These are phyloP conservation scores for Mycena vitilis DNA, from an alignment of 768 basidiomycete genomes.

Conservation along the genomic window DNA sequence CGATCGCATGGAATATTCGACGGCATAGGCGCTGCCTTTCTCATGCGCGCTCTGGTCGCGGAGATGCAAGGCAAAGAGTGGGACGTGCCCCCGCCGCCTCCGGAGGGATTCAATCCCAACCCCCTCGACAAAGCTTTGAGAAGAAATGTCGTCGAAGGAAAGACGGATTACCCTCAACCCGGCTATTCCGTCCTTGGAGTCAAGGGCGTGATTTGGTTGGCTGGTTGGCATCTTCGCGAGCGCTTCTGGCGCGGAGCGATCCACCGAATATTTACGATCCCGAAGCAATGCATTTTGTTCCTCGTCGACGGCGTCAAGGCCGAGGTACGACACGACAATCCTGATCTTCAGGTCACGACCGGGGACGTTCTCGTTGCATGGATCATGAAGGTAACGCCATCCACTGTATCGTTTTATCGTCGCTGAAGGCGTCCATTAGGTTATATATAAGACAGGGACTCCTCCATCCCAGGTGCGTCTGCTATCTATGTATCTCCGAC, in stretches of 20 bases:
- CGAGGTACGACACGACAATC: constrained; percentile 38
- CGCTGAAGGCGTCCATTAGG: constrained; percentile 39
- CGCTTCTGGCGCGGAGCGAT: constrained; percentile 52
- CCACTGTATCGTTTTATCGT: background rate
- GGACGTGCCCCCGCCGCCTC: constrained; percentile 48
- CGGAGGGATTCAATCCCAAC: constrained; percentile 48
- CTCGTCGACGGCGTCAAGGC: constrained; percentile 47
- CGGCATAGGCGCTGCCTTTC: constrained; percentile 50
- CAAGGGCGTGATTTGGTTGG: constrained; percentile 44
- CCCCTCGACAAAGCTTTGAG: constrained; percentile 47
- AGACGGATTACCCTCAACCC: constrained; percentile 19
- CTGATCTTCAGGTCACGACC: constrained; percentile 42
- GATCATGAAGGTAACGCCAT: constrained; percentile 49
- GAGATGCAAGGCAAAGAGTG: constrained; percentile 53
- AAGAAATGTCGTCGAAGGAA: constrained; percentile 20
- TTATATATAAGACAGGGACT: constrained; percentile 48
- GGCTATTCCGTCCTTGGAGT: constrained; percentile 45
- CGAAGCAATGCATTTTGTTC: constrained; percentile 42
- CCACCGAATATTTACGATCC: constrained; percentile 48
- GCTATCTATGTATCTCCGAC: too few species aligned
- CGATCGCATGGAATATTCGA: constrained; percentile 57
- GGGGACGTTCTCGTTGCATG: constrained; percentile 56
- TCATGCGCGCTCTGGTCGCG: constrained; percentile 52
- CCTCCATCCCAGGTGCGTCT: constrained; percentile 22
- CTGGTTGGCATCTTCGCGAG: constrained; percentile 51